Evolutionary conservation across 805 yeast genomes (phyloP).

Genomic region (Blastobotrys parvus): DNA sequence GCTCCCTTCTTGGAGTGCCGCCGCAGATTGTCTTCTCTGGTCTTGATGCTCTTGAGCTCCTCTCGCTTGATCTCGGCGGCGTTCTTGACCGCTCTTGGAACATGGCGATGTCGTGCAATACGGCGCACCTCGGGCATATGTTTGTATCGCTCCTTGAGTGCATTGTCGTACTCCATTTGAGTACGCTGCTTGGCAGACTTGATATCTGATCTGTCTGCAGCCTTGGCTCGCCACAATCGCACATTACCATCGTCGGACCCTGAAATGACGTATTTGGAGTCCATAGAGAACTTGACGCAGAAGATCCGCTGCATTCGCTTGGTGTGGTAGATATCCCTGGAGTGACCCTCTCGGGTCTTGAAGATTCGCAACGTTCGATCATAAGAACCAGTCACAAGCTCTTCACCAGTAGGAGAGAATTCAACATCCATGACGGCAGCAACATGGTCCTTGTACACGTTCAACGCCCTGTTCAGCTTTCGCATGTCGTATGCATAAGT

Average conservation of each 20-base stretch:
- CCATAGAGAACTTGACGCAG: slow-evolving; percentile 78
- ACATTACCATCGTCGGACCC: slow-evolving; percentile 97
- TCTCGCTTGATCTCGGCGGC: slow-evolving; percentile 77
- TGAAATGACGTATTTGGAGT: slow-evolving; percentile 73
- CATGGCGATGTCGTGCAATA: slow-evolving; percentile 84
- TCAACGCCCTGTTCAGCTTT: slow-evolving; percentile 69
- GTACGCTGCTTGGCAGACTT: slow-evolving; percentile 72
- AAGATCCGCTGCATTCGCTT: slow-evolving; percentile 96
- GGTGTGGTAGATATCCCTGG: slow-evolving; percentile 92
- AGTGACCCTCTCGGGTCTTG: slow-evolving; percentile 73
- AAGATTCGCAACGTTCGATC: slow-evolving; percentile 86
- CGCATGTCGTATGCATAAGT: slow-evolving; percentile 95
- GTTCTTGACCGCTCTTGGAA: slow-evolving; percentile 79
- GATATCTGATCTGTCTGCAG: slow-evolving; percentile 75
- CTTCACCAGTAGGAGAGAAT: slow-evolving; percentile 95
- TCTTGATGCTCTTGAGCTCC: slow-evolving; percentile 65
- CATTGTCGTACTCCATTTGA: slow-evolving; percentile 83
- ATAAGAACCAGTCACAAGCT: slow-evolving; percentile 88
- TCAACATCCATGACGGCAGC: slow-evolving; percentile 93
- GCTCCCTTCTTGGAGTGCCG: slow-evolving; percentile 54
- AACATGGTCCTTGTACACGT: slow-evolving; percentile 90
- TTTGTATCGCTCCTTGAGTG: slow-evolving; percentile 84
- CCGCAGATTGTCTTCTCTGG: slow-evolving; percentile 76
- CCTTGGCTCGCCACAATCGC: slow-evolving; percentile 84
- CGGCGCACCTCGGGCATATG: slow-evolving; percentile 94